phyloP scores from a whole-genome alignment of 352 stramenopile species.

The Globisporangium apiculatum region DNA sequence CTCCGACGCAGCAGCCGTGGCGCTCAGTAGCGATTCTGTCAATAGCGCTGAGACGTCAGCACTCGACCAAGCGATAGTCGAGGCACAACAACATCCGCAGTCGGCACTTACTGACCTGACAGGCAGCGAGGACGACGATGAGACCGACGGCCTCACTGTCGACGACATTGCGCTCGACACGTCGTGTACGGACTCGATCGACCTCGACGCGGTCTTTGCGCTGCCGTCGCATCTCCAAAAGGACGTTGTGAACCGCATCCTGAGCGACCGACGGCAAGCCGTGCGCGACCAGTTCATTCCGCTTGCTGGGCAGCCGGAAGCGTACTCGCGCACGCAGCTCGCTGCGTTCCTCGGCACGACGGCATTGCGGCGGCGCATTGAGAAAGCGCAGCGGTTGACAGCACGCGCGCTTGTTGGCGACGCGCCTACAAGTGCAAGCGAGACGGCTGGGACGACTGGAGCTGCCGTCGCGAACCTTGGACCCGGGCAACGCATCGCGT shows the following conservation, averaged over 20 bases:
- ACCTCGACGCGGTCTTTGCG: slow-evolving; percentile 83
- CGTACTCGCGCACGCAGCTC: slow-evolving; percentile 95
- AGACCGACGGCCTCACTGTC: slow-evolving; percentile 36
- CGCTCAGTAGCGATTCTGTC: too few species aligned
- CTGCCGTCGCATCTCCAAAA: slow-evolving; percentile 88
- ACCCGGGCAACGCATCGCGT: slow-evolving; percentile 76
- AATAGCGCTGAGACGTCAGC: background rate
- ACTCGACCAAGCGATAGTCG: background rate
- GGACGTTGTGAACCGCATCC: slow-evolving; percentile 89
- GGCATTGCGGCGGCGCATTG: slow-evolving; percentile 83
- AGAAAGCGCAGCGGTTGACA: slow-evolving; percentile 3
- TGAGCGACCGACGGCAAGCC: slow-evolving; percentile 82
- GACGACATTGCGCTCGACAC: slow-evolving; percentile 63
- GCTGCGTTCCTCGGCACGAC: slow-evolving; percentile 92
- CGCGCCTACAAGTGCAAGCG: slow-evolving; percentile 12
- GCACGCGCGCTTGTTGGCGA: slow-evolving; percentile 35
- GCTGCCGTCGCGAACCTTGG: slow-evolving; percentile 6
- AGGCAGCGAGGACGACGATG: slow-evolving; percentile 1
- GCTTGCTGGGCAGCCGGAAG: slow-evolving; percentile 90
- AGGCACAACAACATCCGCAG: background rate
- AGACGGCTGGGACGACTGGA: slow-evolving; percentile 1
- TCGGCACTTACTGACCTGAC: background rate
- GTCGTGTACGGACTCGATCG: slow-evolving; percentile 53
- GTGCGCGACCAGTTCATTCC: slow-evolving; percentile 94
- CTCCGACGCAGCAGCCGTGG: background rate